phyloP scores from a whole-genome alignment of 1,284 basidiomycete species.

The Moesziomyces globuligerus region DNA sequence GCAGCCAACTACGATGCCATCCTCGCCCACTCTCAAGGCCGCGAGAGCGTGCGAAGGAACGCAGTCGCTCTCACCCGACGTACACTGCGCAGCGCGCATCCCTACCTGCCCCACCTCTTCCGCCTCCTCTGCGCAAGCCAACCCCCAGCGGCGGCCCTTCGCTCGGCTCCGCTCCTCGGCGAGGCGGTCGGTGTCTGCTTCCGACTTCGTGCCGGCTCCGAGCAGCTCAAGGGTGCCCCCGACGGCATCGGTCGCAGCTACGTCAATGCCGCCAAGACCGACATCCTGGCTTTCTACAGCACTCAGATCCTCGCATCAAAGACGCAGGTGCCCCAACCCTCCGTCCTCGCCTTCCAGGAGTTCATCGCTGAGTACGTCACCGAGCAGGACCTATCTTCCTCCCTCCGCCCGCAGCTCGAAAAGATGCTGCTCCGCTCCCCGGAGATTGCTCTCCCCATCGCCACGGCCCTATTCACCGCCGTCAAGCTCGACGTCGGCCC shows the following conservation, averaged over 20 bases:
- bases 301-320: constrained; percentile 59
- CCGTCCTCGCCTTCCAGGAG: constrained; percentile 45
- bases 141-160: constrained; percentile 32
- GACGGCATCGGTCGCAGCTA: constrained; percentile 47
- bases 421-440: constrained; percentile 65
- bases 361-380: constrained; percentile 52
- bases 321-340: constrained; percentile 37
- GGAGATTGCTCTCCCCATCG: constrained; percentile 54
- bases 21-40: constrained; percentile 17
- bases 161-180: constrained; percentile 49
- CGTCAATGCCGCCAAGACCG: constrained; percentile 27
- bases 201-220: constrained; percentile 50
- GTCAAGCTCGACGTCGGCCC: constrained; percentile 38
- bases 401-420: constrained; percentile 60
- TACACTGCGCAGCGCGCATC: constrained; percentile 41
- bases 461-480: constrained; percentile 39
- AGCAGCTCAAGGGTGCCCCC: constrained; percentile 46
- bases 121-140: constrained; percentile 34
- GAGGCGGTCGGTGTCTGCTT: constrained; percentile 47
- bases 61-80: constrained; percentile 38
- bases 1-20: constrained; percentile 52
- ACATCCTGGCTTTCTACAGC: constrained; percentile 55
- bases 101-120: constrained; percentile 45
- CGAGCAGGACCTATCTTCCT: constrained; percentile 40
- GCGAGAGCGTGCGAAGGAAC: constrained; percentile 29